Base-by-base conservation (phyloP, 768 basidiomycete species). In the Serendipita sp. region DNA sequence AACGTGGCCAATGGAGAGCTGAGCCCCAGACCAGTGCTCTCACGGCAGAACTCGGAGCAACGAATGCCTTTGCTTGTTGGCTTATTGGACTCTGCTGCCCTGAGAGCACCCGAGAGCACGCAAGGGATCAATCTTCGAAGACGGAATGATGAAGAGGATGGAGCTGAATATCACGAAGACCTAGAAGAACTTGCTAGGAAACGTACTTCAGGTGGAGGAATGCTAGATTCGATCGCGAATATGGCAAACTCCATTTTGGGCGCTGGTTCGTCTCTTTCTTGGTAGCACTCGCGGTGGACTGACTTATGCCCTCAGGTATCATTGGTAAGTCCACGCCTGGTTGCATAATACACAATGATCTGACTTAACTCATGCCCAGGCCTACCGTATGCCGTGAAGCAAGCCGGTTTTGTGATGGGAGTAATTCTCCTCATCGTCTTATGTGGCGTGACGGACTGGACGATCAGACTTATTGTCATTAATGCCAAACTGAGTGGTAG, bases 241-340 rank as follows among this genome's bases (percentile, higher is more conserved):
- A 96, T 96, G 95, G 89, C 92, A 24, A 97, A 98, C 72, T 92
- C 90, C 1, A 96, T 98, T 38, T 76, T 97, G 13, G 94, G 94
- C 47, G 94, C 94, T 71, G 93, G 92, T 83, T 74, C 76, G 77
- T 69, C 73, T 46, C 41, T 13, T 41, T 13, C 13, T 41, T 41
- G 41, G 41, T 51, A n/a, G n/a, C 48, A 7, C 8, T 18, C n/a
- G n/a, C 48, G 51, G 53, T 62, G 34, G 60, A 38, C 28, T 48
- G 45, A 54, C 45, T 66, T 37, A 24, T 65, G 64, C 5, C 64
- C 35, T 45, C 53, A 86, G 86, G 86, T 48, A 89, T 89, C 60
- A 88, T 88, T 66, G 88, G 87, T 88, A 73, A 69, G 77, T 68
- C 10, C 24, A 10, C 16, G 28, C n/a, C 48, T 51, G 8, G 30